These are phyloP conservation scores for Kuraishia floccosa DNA, from an alignment of 805 yeast species.

Conservation along the genomic window DNA sequence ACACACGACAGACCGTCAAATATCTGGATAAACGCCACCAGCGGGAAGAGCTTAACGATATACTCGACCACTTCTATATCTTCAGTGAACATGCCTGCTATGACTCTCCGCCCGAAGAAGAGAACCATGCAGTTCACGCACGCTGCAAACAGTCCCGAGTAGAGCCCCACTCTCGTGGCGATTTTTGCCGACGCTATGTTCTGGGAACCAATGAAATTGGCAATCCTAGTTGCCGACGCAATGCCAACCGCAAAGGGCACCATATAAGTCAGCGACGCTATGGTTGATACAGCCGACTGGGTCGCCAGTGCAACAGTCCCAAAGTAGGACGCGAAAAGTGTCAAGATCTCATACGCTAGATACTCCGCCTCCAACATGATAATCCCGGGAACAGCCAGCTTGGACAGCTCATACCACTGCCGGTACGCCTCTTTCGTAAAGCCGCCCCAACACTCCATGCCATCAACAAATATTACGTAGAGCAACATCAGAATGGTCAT, in stretches of 20 bases:
- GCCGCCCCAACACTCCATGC: constrained; percentile 65
- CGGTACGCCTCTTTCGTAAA: constrained; percentile 20
- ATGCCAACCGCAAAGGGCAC: constrained; percentile 48
- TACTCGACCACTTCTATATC: constrained; percentile 45
- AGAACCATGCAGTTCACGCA: constrained; percentile 31
- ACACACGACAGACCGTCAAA: constrained; percentile 64
- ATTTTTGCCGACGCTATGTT: constrained; percentile 21
- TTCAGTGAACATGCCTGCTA: constrained; percentile 48
- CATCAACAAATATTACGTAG: constrained; percentile 51
- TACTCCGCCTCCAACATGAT: constrained; percentile 46
- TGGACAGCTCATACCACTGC: constrained; percentile 27
- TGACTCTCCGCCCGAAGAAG: constrained; percentile 29
- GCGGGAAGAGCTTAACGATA: constrained; percentile 48
- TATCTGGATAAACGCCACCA: constrained; percentile 53
- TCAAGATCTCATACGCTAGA: constrained; percentile 45
- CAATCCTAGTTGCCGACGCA: constrained; percentile 43
- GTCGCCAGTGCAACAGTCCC: constrained; percentile 45
- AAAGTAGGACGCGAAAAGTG: constrained; percentile 38
- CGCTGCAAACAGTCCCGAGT: constrained; percentile 20
- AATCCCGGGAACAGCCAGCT: constrained; percentile 40
- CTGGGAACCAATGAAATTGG: constrained; percentile 37
- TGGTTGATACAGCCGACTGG: constrained; percentile 41
- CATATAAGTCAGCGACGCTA: constrained; percentile 40
- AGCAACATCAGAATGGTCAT: constrained; percentile 46
- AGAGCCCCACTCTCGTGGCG: constrained; percentile 31